These are phyloP conservation scores for Trametes hirsuta DNA, from an alignment of 1,284 basidiomycete genomes.

Conservation along the genomic window DNA sequence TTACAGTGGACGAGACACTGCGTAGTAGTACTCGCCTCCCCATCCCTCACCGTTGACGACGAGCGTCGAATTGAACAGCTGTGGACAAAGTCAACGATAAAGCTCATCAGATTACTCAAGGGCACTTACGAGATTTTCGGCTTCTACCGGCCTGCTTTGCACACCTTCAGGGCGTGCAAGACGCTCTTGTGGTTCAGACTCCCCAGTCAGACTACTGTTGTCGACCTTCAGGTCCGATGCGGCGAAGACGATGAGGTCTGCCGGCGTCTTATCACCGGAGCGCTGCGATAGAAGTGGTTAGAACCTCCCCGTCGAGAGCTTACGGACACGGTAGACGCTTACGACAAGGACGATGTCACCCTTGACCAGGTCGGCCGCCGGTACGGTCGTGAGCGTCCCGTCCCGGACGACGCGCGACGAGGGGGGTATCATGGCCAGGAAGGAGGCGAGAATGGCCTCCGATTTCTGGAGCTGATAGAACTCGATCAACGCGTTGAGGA, in stretches of 20 bases:
- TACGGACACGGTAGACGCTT: slow-evolving; percentile 24
- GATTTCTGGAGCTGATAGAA: slow-evolving; percentile 75
- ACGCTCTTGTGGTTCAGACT: slow-evolving; percentile 71
- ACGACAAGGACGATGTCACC: slow-evolving; percentile 71
- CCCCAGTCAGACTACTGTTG: slow-evolving; percentile 71
- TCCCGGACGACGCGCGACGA: slow-evolving; percentile 68
- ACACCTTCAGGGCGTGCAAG: slow-evolving; percentile 50
- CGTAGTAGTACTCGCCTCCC: slow-evolving; percentile 50
- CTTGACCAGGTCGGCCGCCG: slow-evolving; percentile 67
- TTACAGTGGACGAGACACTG: neutral
- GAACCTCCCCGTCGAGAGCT: neutral
- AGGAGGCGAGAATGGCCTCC: slow-evolving; percentile 70
- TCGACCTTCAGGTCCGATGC: slow-evolving; percentile 68
- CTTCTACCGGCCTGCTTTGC: slow-evolving; percentile 55
- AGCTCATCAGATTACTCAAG: neutral
- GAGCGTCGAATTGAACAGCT: slow-evolving; percentile 71
- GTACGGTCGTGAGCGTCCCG: slow-evolving; percentile 56
- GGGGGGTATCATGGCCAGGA: slow-evolving; percentile 73
- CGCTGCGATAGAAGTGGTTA: slow-evolving; percentile 41
- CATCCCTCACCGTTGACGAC: slow-evolving; percentile 71
- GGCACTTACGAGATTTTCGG: slow-evolving; percentile 60
- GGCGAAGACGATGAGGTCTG: slow-evolving; percentile 63
- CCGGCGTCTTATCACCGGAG: slow-evolving; percentile 71
- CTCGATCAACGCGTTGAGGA: slow-evolving; percentile 71
- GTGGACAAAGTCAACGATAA: neutral